Conservation (phyloP, 345 rosid species). For the Microcos paniculata region DNA sequence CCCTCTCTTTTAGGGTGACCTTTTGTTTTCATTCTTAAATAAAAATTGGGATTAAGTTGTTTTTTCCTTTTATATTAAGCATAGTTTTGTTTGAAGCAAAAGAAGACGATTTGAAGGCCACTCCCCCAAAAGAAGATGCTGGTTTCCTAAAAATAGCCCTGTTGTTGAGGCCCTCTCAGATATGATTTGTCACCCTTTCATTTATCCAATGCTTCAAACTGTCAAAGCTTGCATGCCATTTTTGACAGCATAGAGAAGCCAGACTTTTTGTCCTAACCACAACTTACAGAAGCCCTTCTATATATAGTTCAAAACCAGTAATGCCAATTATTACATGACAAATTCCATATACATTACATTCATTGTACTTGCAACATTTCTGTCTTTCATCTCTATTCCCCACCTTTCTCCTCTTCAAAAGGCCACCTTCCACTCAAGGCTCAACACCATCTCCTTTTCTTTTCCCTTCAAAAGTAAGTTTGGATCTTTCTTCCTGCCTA, state of each 20-base stretch:
- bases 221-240: background rate
- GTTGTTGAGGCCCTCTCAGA: background rate
- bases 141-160: background rate
- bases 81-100: background rate
- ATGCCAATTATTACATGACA: background rate
- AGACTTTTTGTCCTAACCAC: background rate
- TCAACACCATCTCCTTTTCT: constrained; percentile 8
- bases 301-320: background rate
- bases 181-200: background rate
- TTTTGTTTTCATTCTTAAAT: constrained; percentile 9
- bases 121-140: background rate
- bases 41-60: background rate
- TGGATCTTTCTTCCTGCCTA: background rate
- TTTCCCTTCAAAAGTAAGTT: constrained; percentile 19
- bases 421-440: background rate
- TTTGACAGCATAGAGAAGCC: background rate
- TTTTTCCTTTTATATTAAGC: constrained; percentile 6
- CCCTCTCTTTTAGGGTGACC: background rate
- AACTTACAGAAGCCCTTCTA: background rate
- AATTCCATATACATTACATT: background rate
- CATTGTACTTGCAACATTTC: background rate
- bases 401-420: background rate
- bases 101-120: background rate
- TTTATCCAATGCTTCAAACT: background rate
- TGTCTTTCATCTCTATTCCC: background rate